phyloP scores from a whole-genome alignment of 1,139 yeast genomes.

The Candida sanyaensis region DNA sequence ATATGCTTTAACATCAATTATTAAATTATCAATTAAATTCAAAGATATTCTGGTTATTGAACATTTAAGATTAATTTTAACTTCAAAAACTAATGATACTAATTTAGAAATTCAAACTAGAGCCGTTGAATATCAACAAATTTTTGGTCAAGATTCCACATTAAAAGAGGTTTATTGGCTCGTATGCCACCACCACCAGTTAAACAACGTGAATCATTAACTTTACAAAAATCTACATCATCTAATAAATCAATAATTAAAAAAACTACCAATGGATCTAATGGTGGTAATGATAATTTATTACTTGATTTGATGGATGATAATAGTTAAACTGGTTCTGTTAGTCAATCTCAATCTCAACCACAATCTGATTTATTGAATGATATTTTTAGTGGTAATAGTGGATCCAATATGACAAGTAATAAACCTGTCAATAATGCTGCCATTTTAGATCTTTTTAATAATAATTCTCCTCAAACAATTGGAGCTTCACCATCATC shows the following conservation, averaged over 20 bases:
- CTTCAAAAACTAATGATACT: constrained; percentile 56
- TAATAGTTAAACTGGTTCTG: constrained; percentile 21
- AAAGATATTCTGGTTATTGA: constrained; percentile 49
- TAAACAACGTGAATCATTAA: constrained; percentile 55
- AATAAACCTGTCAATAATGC: constrained; percentile 24
- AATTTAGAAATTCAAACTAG: constrained; percentile 85
- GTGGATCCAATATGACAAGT: constrained; percentile 15
- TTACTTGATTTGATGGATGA: constrained; percentile 78
- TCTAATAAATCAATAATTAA: constrained; percentile 21
- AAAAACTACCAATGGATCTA: constrained; percentile 6
- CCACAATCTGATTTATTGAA: constrained; percentile 59
- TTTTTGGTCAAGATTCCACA: constrained; percentile 60
- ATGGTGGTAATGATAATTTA: constrained; percentile 48
- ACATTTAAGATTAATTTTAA: constrained; percentile 62
- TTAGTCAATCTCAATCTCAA: too few relatives aligned
- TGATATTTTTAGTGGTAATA: constrained; percentile 63
- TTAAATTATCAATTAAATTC: constrained; percentile 75
- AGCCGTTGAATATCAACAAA: constrained; percentile 74
- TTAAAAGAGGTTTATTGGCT: constrained; percentile 76
- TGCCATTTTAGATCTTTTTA: constrained; percentile 53
- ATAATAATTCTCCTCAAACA: constrained; percentile 20
- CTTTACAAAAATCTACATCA: constrained; percentile 40
- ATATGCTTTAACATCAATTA: constrained; percentile 70
- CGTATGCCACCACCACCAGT: constrained; percentile 88
- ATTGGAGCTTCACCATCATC: constrained; percentile 14